Evolutionary conservation across 1,139 yeast genomes (phyloP), one percentile per base, ranked within the genome.

Genomic region (Scheffersomyces illinoinensis): DNA sequence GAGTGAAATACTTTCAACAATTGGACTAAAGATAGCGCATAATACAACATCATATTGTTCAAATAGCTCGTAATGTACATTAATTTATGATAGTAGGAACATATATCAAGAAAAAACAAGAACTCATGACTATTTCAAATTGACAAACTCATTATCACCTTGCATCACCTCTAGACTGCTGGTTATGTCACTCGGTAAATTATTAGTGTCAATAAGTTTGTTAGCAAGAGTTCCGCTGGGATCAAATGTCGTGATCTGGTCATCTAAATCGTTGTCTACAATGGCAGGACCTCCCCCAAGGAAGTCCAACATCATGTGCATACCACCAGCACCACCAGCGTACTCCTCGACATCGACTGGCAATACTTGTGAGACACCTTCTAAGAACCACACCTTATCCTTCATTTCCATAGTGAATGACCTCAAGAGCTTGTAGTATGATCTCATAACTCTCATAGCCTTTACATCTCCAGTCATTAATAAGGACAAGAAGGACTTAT

Each of bases 331-430:
- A 4, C 95, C 95, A 14, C 95, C 95, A 18, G 91, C 86, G 68
- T 90, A 90, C 66, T 89, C 91, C 63, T 90, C 96, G 21, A 90
- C 96, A 71, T 90, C 93, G 18, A 85, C 93, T 0, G 96, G 96
- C 56, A 93, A 79, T 0, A 92, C 97, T 61, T 87, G 87, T 5
- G 96, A 85, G 2, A 93, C 97, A 1, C 98, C 98, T 72, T 93
- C 97, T 63, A 93, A 79, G 67, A 93, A 93, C 98, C 98, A 93
- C 18, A 93, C 96, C 66, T 86, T 85, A 66, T 92, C 96, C 70
- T 90, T 91, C 89, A 90, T 89, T 68, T 91, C 96, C 23, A 89
- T 85, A 0, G 97, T 91, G 72, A 90, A 93, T 8, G 89, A 85
- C 62, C 97, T 79, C 56, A 93, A 82, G 58, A 93, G 77, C 62